Evolutionary conservation across 192 early-diverging fungal genomes (phyloP), one percentile per base, ranked within the genome.

Genomic region (Gonapodya sp.): DNA sequence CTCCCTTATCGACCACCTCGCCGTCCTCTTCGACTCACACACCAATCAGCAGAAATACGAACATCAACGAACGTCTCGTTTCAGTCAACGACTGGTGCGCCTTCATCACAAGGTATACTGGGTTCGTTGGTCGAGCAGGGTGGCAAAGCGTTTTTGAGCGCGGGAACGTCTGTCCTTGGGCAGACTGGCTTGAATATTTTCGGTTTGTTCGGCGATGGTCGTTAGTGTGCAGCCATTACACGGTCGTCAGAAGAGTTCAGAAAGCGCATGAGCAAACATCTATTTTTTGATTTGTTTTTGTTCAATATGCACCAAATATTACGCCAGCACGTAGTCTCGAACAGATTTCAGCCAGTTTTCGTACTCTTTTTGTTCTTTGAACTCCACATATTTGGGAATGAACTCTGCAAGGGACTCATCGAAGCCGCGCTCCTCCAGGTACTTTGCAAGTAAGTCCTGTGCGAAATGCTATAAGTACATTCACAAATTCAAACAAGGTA

Each of bases 341-440:
- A 97, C 91, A 36, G 91, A 89, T 80, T 92, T 86, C 35, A 98
- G 86, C 97, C 97, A 98, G 82, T 88, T 84, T 18, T 89, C 83
- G 85, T 98, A 98, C 89, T 98, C 97, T 80, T 90, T 86, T 88
- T 97, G 95, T 89, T 98, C 97, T 91, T 97, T 98, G 88, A 89
- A 89, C 88, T 96, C 95, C 81, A 96, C 90, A 86, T 94, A 98
- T 82, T 89, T 90, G 78, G 94, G 92, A 75, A 98, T 90, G 84
- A 97, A 96, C 83, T 91, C 87, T 35, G 95, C 92, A 37, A 97
- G 86, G 0, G 88, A 89, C n/a, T 91, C 88, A 82, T 95, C 92
- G 78, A 98, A 92, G 64, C 94, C 93, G 81, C 95, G 94, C 86
- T 97, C 97, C 73, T 93, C 92, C 79, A 99, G 87, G 86, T 90